Percentiles rank a stretch among this genome's conserved stretches.
phyloP scores from a whole-genome alignment of 495 filamentous ascomycete genomes.

The Saxophila tyrrhenica region DNA sequence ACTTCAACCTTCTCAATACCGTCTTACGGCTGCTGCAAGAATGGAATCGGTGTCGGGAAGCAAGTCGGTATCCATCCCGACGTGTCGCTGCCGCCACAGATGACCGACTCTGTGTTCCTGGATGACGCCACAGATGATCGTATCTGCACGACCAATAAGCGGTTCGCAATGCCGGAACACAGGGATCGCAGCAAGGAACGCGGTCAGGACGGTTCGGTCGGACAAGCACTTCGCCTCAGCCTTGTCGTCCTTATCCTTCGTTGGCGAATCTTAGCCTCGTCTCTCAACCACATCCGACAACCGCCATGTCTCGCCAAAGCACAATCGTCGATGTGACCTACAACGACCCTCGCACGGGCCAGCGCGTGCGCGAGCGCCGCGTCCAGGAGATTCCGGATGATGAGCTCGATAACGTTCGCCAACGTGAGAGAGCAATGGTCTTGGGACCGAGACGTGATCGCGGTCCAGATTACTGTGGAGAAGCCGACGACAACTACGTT shows the following conservation, averaged over 20 bases:
- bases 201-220: not conserved
- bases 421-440: conserved; percentile 8
- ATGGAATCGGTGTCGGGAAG: not conserved
- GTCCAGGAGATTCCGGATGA: conserved; percentile 13
- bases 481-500: conserved; percentile 1
- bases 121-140: not conserved
- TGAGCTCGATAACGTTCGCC: conserved; percentile 5
- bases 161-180: not conserved
- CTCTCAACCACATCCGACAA: not conserved
- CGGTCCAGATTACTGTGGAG: no score
- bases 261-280: not conserved
- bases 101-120: not conserved
- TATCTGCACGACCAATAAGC: not conserved
- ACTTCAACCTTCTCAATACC: no score
- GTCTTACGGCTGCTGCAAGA: no score
- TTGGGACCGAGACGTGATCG: not conserved
- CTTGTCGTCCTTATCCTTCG: not conserved
- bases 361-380: conserved; percentile 1
- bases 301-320: not conserved
- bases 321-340: conserved; percentile 9
- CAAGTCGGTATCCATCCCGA: no score
- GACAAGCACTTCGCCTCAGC: not conserved
- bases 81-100: no score
- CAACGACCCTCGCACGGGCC: conserved; percentile 3
- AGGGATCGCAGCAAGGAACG: not conserved